A percentile compares a stretch with the other conserved stretches of the same genome.
Evolutionary conservation across 345 rosid species (phyloP).

Genomic region (Laguncularia racemosa): DNA sequence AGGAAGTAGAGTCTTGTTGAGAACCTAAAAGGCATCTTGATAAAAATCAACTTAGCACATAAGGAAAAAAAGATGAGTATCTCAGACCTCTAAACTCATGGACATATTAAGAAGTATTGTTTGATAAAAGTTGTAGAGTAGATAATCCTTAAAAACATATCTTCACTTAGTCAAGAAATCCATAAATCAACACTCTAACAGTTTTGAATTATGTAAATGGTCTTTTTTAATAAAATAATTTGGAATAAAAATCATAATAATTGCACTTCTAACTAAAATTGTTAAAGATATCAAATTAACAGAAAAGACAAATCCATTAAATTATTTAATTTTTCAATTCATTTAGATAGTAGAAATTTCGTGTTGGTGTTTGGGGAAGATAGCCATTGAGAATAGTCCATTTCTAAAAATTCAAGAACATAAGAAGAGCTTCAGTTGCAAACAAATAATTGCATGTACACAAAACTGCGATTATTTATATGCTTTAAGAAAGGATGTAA

Average conservation of each 20-base stretch:
- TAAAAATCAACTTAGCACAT: conserved; percentile 4
- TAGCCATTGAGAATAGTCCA: too few relatives aligned
- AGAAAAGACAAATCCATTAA: neutral
- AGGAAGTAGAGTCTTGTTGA: conserved; percentile 47
- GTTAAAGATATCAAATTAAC: neutral
- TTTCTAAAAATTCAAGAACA: too few relatives aligned
- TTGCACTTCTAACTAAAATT: too few relatives aligned
- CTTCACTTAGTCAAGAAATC: conserved; percentile 49
- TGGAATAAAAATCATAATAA: too few relatives aligned
- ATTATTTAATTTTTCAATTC: neutral
- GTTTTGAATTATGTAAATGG: too few relatives aligned
- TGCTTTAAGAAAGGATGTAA: neutral
- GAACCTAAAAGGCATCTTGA: neutral
- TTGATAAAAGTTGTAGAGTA: conserved; percentile 67
- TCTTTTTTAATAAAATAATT: too few relatives aligned
- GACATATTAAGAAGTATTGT: conserved; percentile 64
- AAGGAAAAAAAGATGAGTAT: conserved; percentile 4
- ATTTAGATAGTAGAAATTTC: too few relatives aligned
- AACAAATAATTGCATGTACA: neutral
- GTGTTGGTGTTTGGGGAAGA: too few relatives aligned
- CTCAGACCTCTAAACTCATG: neutral
- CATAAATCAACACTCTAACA: neutral
- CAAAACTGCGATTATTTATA: neutral
- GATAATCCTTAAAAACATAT: conserved; percentile 71
- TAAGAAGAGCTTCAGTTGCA: too few relatives aligned